Evolutionary conservation across 2,329 filamentous ascomycete species (phyloP).

Genomic region (Fusarium nanum): DNA sequence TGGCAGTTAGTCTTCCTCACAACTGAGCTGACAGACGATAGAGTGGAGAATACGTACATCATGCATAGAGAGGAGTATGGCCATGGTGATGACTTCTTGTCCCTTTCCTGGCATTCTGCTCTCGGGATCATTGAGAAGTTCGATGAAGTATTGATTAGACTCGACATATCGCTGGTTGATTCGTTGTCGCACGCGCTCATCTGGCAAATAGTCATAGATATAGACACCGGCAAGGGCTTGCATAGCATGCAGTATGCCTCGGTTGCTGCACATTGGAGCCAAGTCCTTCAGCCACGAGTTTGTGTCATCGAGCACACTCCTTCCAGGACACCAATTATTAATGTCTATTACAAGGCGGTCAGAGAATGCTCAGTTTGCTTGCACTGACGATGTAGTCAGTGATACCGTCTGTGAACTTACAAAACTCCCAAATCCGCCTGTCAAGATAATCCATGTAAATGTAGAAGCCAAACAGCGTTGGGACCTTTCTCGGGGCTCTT

Average conservation of each 20-base stretch:
- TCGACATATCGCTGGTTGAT: constrained; percentile 51
- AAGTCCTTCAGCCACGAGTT: constrained; percentile 57
- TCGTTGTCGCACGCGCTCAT: constrained; percentile 47
- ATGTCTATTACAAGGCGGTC: constrained; percentile 47
- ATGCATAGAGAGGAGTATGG: constrained; percentile 55
- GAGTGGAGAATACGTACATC: constrained; percentile 47
- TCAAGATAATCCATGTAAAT: constrained; percentile 51
- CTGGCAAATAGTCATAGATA: constrained; percentile 55
- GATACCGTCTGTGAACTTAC: constrained; percentile 43
- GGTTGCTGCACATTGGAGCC: constrained; percentile 52
- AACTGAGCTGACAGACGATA: neutral
- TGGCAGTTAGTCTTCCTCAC: constrained; percentile 2
- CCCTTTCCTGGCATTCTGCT: constrained; percentile 40
- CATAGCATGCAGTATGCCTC: constrained; percentile 53
- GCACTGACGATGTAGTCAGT: neutral
- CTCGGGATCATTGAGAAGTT: constrained; percentile 45
- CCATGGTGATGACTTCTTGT: constrained; percentile 53
- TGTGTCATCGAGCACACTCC: constrained; percentile 53
- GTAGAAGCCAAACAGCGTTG: constrained; percentile 49
- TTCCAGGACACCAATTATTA: constrained; percentile 56
- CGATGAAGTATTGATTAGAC: constrained; percentile 49
- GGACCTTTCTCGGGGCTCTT: constrained; percentile 40
- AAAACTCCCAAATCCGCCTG: constrained; percentile 51
- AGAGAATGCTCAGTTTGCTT: neutral
- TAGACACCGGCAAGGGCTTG: constrained; percentile 56